These are phyloP conservation scores for Microdochium trichocladiopsis DNA, from an alignment of 2,329 filamentous ascomycete species.

Conservation along the genomic window DNA sequence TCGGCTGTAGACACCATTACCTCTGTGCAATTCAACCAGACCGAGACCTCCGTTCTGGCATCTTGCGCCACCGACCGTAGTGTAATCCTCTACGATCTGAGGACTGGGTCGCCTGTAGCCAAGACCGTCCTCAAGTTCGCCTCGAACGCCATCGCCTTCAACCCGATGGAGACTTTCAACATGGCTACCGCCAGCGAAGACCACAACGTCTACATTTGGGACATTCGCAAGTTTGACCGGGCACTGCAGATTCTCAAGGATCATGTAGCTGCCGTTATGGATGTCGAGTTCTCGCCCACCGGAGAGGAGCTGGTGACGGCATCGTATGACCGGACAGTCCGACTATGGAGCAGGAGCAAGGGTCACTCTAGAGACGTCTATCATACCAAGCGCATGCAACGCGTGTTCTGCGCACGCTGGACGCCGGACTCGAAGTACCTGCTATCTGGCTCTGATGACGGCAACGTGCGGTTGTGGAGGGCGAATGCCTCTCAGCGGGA, in stretches of 20 bases:
- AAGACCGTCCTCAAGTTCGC: conserved; percentile 78
- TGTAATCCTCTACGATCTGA: conserved; percentile 84
- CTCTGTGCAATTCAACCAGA: conserved; percentile 82
- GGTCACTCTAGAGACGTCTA: conserved; percentile 91
- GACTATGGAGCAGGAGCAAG: conserved; percentile 72
- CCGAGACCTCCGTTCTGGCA: conserved; percentile 84
- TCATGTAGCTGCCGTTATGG: conserved; percentile 72
- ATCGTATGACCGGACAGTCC: conserved; percentile 79
- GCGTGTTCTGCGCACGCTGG: conserved; percentile 79
- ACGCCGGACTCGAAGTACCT: conserved; percentile 87
- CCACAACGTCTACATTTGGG: conserved; percentile 79
- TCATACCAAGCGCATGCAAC: conserved; percentile 96
- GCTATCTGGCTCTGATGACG: conserved; percentile 87
- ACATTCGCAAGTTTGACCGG: conserved; percentile 84
- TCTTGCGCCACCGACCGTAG: conserved; percentile 81
- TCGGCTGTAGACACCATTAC: conserved; percentile 87
- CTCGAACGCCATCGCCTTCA: conserved; percentile 82
- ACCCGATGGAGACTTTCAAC: conserved; percentile 96
- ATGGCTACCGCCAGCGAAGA: conserved; percentile 91
- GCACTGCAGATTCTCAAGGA: conserved; percentile 74
- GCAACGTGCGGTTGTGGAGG: conserved; percentile 86
- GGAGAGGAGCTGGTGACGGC: conserved; percentile 90
- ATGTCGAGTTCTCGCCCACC: conserved; percentile 90
- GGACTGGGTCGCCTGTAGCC: conserved; percentile 75
- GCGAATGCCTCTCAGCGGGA: conserved; percentile 76